Base-by-base conservation (phyloP, 371 early-diverging fungal species). In the Nematocida ironsii region DNA sequence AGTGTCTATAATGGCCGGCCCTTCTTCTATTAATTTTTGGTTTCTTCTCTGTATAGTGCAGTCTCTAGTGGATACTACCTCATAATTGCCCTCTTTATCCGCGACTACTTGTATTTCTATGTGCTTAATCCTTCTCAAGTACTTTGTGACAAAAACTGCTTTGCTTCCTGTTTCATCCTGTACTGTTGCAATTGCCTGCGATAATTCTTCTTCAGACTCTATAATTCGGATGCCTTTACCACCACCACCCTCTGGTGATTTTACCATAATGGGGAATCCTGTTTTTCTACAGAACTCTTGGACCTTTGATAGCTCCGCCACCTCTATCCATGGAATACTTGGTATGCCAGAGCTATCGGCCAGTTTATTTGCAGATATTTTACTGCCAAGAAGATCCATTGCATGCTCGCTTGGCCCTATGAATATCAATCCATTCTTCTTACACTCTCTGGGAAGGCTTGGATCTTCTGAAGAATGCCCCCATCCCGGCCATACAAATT, bases 401-500 rank as follows among this genome's bases (percentile, higher is more conserved):
- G 96, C 93, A n/a, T 92, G 91, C n/a, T 93, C 91, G 11, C 94
- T 93, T 33, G 98, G 98, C 72, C 98, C 98, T 73, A 97, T 94
- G 84, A 97, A 97, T 61, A 94, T 91, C 83, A 93, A 90, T 72
- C 89, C 90, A 83, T 90, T 85, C 85, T 91, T 91, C 75, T 90
- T 68, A 90, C 90, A 55, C 91, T 91, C 90, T 86, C 95, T 95
- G 72, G 95, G 94, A 62, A 97, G 89, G 71, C 90, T 88, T 72
- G 95, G 95, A 87, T 97, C 95, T 87, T 97, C 98, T 33, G 96
- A 95, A 48, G 96, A 95, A 85, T 97, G 96, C 72, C 98, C 98
- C 97, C 97, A 95, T 73, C 90, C 91, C 40, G 91, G 91, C 89
- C 90, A 90, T 11, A 90, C 90, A 62, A 90, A 90, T 84, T 95